A percentile compares a stretch with the other conserved stretches of the same genome.
Conservation (phyloP, 192 early-diverging fungal genomes). For the Umbelopsis vinacea region DNA sequence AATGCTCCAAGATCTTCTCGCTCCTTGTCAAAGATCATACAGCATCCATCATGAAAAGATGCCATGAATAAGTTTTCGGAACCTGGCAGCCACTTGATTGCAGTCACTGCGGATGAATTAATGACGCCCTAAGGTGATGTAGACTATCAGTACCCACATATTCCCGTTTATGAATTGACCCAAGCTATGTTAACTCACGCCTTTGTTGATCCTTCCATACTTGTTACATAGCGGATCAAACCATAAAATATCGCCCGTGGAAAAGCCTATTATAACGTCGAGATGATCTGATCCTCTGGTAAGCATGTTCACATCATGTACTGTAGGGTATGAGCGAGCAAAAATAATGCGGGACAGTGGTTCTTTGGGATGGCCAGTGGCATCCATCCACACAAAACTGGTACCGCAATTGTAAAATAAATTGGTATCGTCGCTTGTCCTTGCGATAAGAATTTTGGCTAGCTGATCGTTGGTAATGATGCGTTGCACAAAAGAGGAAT, state of each 20-base stretch:
- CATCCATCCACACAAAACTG: conserved; percentile 75
- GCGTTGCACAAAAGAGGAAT: conserved; percentile 72
- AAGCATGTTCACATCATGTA: conserved; percentile 84
- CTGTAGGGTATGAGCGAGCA: conserved; percentile 75
- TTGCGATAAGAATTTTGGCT: conserved; percentile 61
- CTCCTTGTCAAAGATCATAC: conserved; percentile 90
- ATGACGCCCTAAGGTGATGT: conserved; percentile 59
- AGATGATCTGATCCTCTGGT: conserved; percentile 76
- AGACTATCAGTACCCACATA: not conserved
- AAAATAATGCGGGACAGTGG: conserved; percentile 83
- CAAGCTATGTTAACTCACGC: conserved; percentile 44
- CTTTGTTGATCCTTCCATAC: conserved; percentile 86
- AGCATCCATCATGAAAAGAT: conserved; percentile 83
- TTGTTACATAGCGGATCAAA: conserved; percentile 91
- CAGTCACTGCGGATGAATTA: conserved; percentile 70
- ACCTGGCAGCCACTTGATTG: conserved; percentile 90
- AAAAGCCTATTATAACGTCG: conserved; percentile 85
- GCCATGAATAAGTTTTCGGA: conserved; percentile 87
- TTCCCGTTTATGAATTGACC: too few species aligned
- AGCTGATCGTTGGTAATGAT: conserved; percentile 74
- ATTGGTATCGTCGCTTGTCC: conserved; percentile 65
- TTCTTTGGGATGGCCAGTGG: conserved; percentile 65
- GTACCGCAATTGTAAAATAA: conserved; percentile 77
- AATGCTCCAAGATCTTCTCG: conserved; percentile 74
- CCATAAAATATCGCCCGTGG: conserved; percentile 83